These are phyloP conservation scores for Dothidotthia symphoricarpi DNA, from an alignment of 2,329 filamentous ascomycete genomes.

Conservation along the genomic window DNA sequence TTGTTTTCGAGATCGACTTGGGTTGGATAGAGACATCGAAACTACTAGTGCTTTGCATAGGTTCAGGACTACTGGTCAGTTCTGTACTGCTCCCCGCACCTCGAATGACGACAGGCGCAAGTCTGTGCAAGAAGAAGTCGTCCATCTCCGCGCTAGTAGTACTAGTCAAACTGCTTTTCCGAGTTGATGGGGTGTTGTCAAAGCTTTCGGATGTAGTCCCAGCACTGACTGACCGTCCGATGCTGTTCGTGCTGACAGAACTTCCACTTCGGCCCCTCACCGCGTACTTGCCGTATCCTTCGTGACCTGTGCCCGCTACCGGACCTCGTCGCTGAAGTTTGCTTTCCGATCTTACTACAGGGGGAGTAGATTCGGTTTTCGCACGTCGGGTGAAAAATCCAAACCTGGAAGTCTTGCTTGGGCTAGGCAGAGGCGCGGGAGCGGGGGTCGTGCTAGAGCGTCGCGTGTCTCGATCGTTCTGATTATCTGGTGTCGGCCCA, in stretches of 20 bases:
- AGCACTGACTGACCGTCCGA: constrained; percentile 48
- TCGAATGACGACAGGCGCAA: constrained; percentile 47
- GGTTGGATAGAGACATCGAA: constrained; percentile 26
- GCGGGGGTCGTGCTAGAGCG: constrained; percentile 43
- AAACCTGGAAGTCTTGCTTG: constrained; percentile 65
- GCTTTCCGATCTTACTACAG: constrained; percentile 59
- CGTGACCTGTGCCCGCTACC: constrained; percentile 88
- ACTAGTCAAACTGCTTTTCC: constrained; percentile 46
- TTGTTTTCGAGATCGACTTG: constrained; percentile 19
- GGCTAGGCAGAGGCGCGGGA: constrained; percentile 49
- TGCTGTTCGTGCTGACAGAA: constrained; percentile 51
- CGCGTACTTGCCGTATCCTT: constrained; percentile 72
- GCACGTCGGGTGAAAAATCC: constrained; percentile 73
- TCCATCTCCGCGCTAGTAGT: constrained; percentile 46
- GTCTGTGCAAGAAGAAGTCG: constrained; percentile 47
- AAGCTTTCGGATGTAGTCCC: constrained; percentile 41
- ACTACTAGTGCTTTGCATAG: constrained; percentile 38
- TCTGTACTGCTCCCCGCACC: constrained; percentile 45
- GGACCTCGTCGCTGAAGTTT: constrained; percentile 66
- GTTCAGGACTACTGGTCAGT: constrained; percentile 37
- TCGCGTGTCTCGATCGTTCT: constrained; percentile 34
- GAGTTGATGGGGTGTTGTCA: constrained; percentile 36
- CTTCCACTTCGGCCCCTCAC: constrained; percentile 65
- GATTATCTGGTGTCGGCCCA: constrained; percentile 44
- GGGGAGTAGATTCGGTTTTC: constrained; percentile 59